Base-by-base conservation (phyloP, 805 yeast genomes). In the Candida vaughaniae region DNA sequence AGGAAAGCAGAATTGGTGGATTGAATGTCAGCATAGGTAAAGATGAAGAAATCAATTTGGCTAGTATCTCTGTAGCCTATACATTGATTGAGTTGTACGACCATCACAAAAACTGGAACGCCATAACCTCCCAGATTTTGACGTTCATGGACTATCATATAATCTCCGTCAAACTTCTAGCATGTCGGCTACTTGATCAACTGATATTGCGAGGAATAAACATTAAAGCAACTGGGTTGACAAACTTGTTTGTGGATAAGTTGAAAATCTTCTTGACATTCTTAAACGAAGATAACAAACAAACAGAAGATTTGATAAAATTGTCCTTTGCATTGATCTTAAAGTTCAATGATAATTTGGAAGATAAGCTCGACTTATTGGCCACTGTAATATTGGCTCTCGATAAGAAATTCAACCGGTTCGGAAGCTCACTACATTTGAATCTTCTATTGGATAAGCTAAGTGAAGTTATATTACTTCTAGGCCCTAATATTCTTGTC, bases 141-240 rank as follows among this genome's bases (percentile, higher is more conserved):
- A 63, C 62, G 31, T 47, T 66, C 5, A 49, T 64, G 26, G 68
- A 64, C 38, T 66, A 64, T 39, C 54, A 58, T 30, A 60, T 57
- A 17, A 55, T 59, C 5, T 25, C 35, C 5, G 47, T 55, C 31
- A 61, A 65, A 36, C 41, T 49, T 1, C 60, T 57, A 33, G 62
- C 47, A 10, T 39, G 43, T 16, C 18, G 36, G 28, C 30, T 42
- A 22, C 37, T 45, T 3, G 25, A 25, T 15, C 19, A 36, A 18
- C 12, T 23, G 9, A 8, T 25, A 4, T 26, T 33, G 11, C 8
- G 11, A 2, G 35, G 22, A 5, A 27, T 25, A 1, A 35, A 38
- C 26, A 6, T 39, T 8, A 25, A 22, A n/a, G n/a, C 29, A 10
- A 51, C 66, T 2, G 67, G 71, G 2, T 45, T 66, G 7, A 33